A percentile compares a stretch with the other conserved stretches of the same genome.
These are phyloP conservation scores for Ensete glaucum DNA, from an alignment of 176 grass and related monocot genomes.

Conservation along the genomic window DNA sequence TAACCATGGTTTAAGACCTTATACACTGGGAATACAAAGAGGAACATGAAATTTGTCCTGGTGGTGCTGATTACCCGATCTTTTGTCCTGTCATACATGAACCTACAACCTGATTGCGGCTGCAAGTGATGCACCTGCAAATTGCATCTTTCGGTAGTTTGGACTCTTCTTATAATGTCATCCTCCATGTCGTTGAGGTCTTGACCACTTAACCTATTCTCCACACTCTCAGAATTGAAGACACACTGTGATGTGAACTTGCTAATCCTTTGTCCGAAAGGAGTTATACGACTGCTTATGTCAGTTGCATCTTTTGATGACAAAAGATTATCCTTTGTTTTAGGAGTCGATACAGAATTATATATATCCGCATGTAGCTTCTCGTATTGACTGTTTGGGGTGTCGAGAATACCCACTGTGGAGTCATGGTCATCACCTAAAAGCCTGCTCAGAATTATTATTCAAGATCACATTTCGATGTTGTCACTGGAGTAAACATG, in stretches of 20 bases:
- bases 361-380: constrained; percentile 31
- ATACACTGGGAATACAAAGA: neutral
- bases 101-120: constrained; percentile 69
- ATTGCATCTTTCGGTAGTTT: constrained; percentile 55
- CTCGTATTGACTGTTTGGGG: constrained; percentile 47
- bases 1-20: constrained; percentile 21
- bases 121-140: constrained; percentile 60
- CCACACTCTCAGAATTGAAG: constrained; percentile 42
- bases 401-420: constrained; percentile 34
- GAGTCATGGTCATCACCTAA: constrained; percentile 38
- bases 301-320: constrained; percentile 47
- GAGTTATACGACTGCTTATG: constrained; percentile 55
- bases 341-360: constrained; percentile 44
- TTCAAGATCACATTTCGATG: constrained; percentile 56
- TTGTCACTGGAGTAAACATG: constrained; percentile 86
- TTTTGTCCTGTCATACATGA: constrained; percentile 91
- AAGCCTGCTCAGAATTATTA: constrained; percentile 54
- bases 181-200: constrained; percentile 44
- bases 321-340: constrained; percentile 33
- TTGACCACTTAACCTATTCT: constrained; percentile 29
- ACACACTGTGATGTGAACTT: constrained; percentile 64
- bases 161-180: constrained; percentile 66
- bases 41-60: constrained; percentile 22
- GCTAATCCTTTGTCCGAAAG: constrained; percentile 62
- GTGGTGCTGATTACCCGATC: constrained; percentile 49